These are phyloP conservation scores for Trifolium pratense DNA, from an alignment of 306 rosid genomes.

Conservation along the genomic window DNA sequence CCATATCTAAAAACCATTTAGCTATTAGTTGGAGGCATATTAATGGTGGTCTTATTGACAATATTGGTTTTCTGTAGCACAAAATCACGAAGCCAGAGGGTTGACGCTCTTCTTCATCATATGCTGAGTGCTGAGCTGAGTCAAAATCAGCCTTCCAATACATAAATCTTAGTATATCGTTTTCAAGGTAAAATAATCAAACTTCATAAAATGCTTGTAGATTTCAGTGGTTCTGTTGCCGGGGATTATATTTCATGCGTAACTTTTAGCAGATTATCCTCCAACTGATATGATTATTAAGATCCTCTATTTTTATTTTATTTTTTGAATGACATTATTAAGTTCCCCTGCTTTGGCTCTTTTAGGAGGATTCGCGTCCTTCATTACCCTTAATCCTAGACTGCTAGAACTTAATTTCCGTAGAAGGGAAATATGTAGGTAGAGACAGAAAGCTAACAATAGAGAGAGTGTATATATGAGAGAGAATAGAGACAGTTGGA, in stretches of 20 bases:
- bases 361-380: no score
- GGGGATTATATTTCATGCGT: no score
- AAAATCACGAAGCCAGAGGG: constrained; percentile 81
- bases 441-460: neutral
- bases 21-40: constrained; percentile 21
- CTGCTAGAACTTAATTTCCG: no score
- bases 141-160: constrained; percentile 50
- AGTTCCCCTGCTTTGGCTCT: no score
- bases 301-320: no score
- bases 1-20: constrained; percentile 14
- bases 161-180: constrained; percentile 41
- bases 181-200: constrained; percentile 37
- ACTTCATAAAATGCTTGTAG: constrained; percentile 18
- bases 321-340: no score
- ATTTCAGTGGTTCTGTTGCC: constrained; percentile 18
- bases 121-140: constrained; percentile 89
- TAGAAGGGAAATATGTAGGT: constrained; percentile 12
- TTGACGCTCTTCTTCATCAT: constrained; percentile 90
- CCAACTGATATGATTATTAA: no score
- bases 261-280: no score
- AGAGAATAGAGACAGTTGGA: neutral
- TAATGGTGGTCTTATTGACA: constrained; percentile 15
- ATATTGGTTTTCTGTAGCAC: constrained; percentile 64
- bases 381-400: no score
- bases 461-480: constrained; percentile 3